Percentiles rank a stretch among this genome's conserved stretches.
phyloP scores from a whole-genome alignment of 2,329 filamentous ascomycete genomes.

The Beauveria pseudobassiana region DNA sequence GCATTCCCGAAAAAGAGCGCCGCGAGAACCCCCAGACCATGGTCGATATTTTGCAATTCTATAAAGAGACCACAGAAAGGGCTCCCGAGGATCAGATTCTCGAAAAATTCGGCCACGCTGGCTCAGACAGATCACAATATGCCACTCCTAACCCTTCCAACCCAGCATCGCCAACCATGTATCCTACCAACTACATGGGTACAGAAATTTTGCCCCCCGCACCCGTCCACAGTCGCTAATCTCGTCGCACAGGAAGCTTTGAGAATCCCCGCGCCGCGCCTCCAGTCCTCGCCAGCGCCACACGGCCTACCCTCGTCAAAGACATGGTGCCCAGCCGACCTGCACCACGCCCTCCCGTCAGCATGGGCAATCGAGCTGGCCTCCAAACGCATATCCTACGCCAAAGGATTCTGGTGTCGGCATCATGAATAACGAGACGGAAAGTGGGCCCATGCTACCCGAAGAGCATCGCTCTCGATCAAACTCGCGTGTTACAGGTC shows the following conservation, averaged over 20 bases:
- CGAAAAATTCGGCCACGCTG: slow-evolving; percentile 92
- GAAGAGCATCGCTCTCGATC: slow-evolving; percentile 63
- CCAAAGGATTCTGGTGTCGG: slow-evolving; percentile 58
- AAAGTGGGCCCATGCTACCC: slow-evolving; percentile 51
- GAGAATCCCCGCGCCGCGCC: slow-evolving; percentile 93
- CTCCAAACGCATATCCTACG: slow-evolving; percentile 37
- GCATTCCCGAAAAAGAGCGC: slow-evolving; percentile 92
- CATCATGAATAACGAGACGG: slow-evolving; percentile 52
- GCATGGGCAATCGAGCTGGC: slow-evolving; percentile 48
- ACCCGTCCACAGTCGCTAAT: background rate
- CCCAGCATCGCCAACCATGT: slow-evolving; percentile 45
- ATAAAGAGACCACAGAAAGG: slow-evolving; percentile 84
- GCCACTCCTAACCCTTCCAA: slow-evolving; percentile 34
- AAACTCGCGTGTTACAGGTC: slow-evolving; percentile 55
- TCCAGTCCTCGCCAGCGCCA: slow-evolving; percentile 61
- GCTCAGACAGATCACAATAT: slow-evolving; percentile 47
- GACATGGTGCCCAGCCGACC: slow-evolving; percentile 70
- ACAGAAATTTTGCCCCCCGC: slow-evolving; percentile 22
- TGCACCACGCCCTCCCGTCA: slow-evolving; percentile 77
- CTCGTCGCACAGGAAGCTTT: slow-evolving; percentile 61
- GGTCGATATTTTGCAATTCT: slow-evolving; percentile 92
- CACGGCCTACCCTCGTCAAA: slow-evolving; percentile 35
- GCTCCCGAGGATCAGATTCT: slow-evolving; percentile 79
- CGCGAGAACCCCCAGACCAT: slow-evolving; percentile 93
- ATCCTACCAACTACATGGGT: slow-evolving; percentile 48